Conservation (phyloP, 768 basidiomycete species). For the Hericium rajendrae region DNA sequence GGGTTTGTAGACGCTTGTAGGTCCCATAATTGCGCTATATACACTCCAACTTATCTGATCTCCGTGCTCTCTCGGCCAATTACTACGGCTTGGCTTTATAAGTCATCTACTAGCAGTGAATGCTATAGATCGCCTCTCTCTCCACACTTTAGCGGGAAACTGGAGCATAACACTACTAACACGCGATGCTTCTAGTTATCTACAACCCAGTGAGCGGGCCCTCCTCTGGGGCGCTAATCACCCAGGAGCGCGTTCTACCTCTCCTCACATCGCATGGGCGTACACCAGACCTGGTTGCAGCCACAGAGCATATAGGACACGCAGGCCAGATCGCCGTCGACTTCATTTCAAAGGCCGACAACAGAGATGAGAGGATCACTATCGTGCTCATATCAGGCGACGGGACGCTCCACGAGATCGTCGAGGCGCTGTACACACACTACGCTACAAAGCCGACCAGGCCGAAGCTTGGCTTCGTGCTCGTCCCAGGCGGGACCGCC, state of each 20-base stretch:
- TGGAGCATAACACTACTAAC: neutral
- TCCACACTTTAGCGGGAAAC: too few relatives aligned
- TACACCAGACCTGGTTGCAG: slow-evolving; percentile 30
- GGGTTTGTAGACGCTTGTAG: too few relatives aligned
- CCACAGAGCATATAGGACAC: slow-evolving; percentile 44
- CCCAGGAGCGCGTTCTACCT: slow-evolving; percentile 55
- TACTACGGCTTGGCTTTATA: too few relatives aligned
- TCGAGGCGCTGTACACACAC: slow-evolving; percentile 41
- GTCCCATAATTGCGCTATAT: too few relatives aligned
- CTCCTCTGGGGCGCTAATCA: slow-evolving; percentile 42
- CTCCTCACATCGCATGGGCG: slow-evolving; percentile 37
- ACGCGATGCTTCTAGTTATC: slow-evolving; percentile 48
- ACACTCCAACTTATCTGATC: too few relatives aligned
- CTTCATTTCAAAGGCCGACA: slow-evolving; percentile 22
- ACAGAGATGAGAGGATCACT: slow-evolving; percentile 25
- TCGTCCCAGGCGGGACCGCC: slow-evolving; percentile 79
- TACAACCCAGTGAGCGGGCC: slow-evolving; percentile 75
- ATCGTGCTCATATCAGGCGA: slow-evolving; percentile 76
- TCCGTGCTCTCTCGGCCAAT: too few relatives aligned
- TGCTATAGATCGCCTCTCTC: neutral
- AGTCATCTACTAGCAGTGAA: neutral
- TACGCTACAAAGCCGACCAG: neutral
- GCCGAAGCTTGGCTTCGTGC: slow-evolving; percentile 32
- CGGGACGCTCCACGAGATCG: slow-evolving; percentile 85
- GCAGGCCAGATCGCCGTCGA: slow-evolving; percentile 39